Evolutionary conservation across 2,329 filamentous ascomycete species (phyloP).

Genomic region (Diaporthe amygdali): DNA sequence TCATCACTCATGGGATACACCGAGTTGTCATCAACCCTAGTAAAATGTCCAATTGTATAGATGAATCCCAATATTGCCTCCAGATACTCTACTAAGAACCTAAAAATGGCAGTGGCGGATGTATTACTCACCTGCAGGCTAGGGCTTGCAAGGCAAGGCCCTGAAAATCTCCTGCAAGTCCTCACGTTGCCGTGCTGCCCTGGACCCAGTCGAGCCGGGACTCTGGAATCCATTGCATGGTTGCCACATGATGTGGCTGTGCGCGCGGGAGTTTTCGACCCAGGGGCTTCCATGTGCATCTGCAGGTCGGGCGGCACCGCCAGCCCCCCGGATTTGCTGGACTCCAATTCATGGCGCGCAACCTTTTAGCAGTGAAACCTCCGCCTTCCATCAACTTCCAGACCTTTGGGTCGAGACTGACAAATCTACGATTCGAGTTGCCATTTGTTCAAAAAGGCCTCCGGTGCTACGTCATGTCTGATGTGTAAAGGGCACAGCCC

Average conservation of each 20-base stretch:
- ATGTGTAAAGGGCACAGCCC: background rate
- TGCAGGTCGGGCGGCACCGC: slow-evolving; percentile 15
- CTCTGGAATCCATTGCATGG: background rate
- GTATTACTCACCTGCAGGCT: background rate
- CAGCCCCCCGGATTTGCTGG: background rate
- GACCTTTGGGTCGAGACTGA: background rate
- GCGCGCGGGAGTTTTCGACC: background rate
- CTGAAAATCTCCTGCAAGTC: background rate
- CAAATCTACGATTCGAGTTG: slow-evolving; percentile 9
- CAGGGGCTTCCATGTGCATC: slow-evolving; percentile 2
- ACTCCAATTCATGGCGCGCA: background rate
- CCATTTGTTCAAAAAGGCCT: background rate
- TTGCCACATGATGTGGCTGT: slow-evolving; percentile 17
- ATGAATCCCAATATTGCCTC: background rate
- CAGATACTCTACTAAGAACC: background rate
- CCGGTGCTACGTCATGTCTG: slow-evolving; percentile 6
- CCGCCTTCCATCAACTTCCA: slow-evolving; percentile 3
- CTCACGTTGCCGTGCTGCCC: background rate
- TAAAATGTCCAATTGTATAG: no score
- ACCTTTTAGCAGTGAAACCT: background rate
- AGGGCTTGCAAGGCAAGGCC: background rate
- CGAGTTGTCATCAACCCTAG: no score
- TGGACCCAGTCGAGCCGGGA: background rate
- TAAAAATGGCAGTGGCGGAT: no score
- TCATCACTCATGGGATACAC: no score